Evolutionary conservation across 2,329 filamentous ascomycete species (phyloP), one percentile per base, ranked within the genome.

Genomic region (Sphaerulina vaccinii): DNA sequence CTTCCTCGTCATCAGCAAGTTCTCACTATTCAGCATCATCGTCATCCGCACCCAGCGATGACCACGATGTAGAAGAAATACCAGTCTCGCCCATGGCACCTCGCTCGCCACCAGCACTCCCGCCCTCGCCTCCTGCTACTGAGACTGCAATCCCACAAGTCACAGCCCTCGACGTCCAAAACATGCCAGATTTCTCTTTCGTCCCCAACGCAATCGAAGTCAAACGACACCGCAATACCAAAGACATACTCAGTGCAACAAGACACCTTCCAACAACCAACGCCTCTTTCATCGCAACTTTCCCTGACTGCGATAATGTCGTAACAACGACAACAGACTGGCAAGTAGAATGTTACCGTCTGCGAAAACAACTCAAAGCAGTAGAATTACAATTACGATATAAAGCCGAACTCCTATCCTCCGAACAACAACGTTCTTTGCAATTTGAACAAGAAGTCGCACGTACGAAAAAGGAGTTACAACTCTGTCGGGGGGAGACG

Each of bases 301-400:
- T 48, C n/a, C 22, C 22, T 15, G 44, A 37, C 11, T 27, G 22
- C 22, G 11, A 19, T 6, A 29, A 39, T 11, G n/a, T n/a, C n/a
- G n/a, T n/a, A n/a, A n/a, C n/a, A n/a, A 22, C 37, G 21, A 22
- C 23, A 16, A 49, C 47, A 15, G 47, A 49, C 39, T 49, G 47
- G 47, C 47, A 49, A 42, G 47, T 36, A 27, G 47, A 49, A 49
- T 42, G 47, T 38, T 41, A 24, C 19, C 47, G 47, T 27, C 39
- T 49, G 3, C 38, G 39, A 2, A 49, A 37, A 27, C 47, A 49
- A 32, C 47, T 49, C 37, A 42, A 42, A 41, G 47, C 38, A 1
- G 38, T 49, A 1, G 39, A 49, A 19, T 21, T 42, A 9, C 47
- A 42, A 15, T 9, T 49, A 4, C 37, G 37, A 24, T 42, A 37